Evolutionary conservation across 163 green algal species (phyloP).

Genomic region (Volvox carteri): DNA sequence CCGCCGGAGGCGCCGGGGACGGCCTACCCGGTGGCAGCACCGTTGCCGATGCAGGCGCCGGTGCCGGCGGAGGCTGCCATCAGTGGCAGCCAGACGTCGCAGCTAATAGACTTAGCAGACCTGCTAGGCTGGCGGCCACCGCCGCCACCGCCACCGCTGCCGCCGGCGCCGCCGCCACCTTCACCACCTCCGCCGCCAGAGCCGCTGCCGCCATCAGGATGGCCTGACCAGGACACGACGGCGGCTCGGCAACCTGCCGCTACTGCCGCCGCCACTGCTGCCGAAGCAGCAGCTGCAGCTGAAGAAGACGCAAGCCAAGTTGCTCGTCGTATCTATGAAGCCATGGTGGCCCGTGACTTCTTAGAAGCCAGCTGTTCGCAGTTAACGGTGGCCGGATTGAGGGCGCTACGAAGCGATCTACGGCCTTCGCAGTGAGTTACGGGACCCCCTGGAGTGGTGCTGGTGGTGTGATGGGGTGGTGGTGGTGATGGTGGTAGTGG

Average conservation of each 20-base stretch:
- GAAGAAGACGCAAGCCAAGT: not conserved
- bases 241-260: not conserved
- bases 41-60: not conserved
- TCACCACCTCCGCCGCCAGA: not conserved
- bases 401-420: constrained; percentile 70
- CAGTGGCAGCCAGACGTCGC: not conserved
- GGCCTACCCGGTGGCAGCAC: not conserved
- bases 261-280: not conserved
- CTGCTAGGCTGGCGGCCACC: not conserved
- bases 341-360: constrained; percentile 75
- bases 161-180: not conserved
- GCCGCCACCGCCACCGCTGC: not conserved
- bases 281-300: not conserved
- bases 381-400: constrained; percentile 85
- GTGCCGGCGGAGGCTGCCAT: not conserved
- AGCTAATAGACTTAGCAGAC: not conserved
- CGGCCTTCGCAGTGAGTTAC: constrained; percentile 69
- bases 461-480: too few relatives aligned
- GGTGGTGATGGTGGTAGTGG: too few relatives aligned
- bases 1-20: not conserved
- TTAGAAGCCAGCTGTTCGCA: constrained; percentile 83
- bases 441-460: not conserved
- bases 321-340: constrained; percentile 46
- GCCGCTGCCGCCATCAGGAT: not conserved
- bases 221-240: not conserved